These are phyloP conservation scores for Puccinia polysora DNA, from an alignment of 1,284 basidiomycete species.

Conservation along the genomic window DNA sequence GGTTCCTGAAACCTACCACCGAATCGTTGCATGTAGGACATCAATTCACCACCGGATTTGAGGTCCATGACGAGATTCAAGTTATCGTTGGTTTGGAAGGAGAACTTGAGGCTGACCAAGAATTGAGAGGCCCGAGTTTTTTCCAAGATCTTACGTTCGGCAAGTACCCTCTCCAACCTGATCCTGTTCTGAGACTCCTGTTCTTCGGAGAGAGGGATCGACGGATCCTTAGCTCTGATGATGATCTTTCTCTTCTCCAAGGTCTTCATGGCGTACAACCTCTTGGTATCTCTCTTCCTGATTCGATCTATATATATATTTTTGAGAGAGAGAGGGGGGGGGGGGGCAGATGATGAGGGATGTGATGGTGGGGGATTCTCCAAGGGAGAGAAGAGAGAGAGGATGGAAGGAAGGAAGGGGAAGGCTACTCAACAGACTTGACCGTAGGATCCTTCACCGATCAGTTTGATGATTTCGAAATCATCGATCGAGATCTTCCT, in stretches of 20 bases:
- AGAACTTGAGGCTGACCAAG: constrained; percentile 55
- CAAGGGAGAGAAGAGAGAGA: not conserved
- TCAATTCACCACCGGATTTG: constrained; percentile 56
- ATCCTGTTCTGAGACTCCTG: constrained; percentile 45
- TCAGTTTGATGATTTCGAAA: constrained; percentile 55
- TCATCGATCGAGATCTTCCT: constrained; percentile 52
- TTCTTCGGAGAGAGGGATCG: constrained; percentile 45
- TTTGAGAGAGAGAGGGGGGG: not conserved
- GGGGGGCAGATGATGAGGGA: not conserved
- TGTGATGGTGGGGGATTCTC: not conserved
- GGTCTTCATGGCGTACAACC: constrained; percentile 56
- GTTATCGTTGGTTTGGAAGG: constrained; percentile 53
- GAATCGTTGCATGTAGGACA: constrained; percentile 52
- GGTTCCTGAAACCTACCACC: constrained; percentile 47
- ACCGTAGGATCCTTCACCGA: constrained; percentile 55
- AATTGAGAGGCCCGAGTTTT: constrained; percentile 55
- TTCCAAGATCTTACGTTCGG: constrained; percentile 55
- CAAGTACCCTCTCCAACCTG: constrained; percentile 53
- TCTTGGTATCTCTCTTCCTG: constrained; percentile 55
- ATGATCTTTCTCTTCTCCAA: constrained; percentile 54
- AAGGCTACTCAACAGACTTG: constrained; percentile 50
- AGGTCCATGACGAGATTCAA: constrained; percentile 56
- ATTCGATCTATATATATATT: constrained; percentile 50
- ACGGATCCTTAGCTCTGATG: not conserved
- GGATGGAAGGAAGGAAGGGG: not conserved